These are phyloP conservation scores for Peterozyma toletana DNA, from an alignment of 805 yeast species.

Conservation along the genomic window DNA sequence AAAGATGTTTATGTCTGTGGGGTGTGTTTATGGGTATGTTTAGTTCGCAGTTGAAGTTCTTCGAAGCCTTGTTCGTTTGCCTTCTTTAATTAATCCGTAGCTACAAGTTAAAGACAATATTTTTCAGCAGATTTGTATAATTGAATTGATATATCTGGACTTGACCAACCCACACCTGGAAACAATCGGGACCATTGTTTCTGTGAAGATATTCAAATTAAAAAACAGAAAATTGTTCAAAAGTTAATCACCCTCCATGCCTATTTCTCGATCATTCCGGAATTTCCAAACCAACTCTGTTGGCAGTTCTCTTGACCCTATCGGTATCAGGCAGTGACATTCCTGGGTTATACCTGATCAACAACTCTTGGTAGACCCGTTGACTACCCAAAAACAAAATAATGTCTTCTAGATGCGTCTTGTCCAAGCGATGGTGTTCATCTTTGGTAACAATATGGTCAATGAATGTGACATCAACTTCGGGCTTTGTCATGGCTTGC, in stretches of 20 bases:
- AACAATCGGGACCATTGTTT: too few relatives aligned
- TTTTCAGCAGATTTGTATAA: too few relatives aligned
- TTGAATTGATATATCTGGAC: too few relatives aligned
- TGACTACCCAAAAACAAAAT: conserved; percentile 62
- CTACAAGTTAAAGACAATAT: too few relatives aligned
- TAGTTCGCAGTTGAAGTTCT: too few relatives aligned
- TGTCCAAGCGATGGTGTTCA: conserved; percentile 12
- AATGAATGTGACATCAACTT: conserved; percentile 17
- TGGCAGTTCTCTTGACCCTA: conserved; percentile 72
- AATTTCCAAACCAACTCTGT: conserved; percentile 77
- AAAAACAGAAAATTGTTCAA: background rate
- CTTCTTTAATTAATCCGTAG: too few relatives aligned
- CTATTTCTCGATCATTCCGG: conserved; percentile 29
- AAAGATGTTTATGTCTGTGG: too few relatives aligned
- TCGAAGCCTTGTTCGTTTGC: too few relatives aligned
- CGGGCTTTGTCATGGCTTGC: conserved; percentile 22
- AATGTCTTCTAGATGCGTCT: conserved; percentile 48
- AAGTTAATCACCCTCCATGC: background rate
- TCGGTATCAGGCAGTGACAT: conserved; percentile 71
- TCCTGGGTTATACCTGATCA: conserved; percentile 86
- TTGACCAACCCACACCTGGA: too few relatives aligned
- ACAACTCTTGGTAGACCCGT: conserved; percentile 65
- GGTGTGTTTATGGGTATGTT: too few relatives aligned
- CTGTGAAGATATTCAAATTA: too few relatives aligned
- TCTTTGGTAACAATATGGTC: conserved; percentile 17